A percentile compares a stretch with the other conserved stretches of the same genome.
These are phyloP conservation scores for Pelargonium citronellum DNA, from an alignment of 441 rosid genomes.

Conservation along the genomic window DNA sequence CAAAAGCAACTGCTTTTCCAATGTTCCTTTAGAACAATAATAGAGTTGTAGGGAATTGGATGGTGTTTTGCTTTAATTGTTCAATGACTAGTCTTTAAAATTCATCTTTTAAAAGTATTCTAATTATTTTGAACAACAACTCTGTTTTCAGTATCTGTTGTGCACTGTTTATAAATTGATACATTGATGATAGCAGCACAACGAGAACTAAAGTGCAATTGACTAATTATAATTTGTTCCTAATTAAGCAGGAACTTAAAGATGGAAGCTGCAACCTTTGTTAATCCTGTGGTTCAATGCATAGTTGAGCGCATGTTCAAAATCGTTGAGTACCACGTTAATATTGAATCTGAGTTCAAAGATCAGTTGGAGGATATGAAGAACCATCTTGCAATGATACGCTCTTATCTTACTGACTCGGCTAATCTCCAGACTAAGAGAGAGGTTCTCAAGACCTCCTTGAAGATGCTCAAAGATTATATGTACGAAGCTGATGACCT, in stretches of 20 bases:
- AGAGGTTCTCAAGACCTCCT: background rate
- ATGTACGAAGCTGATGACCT: background rate
- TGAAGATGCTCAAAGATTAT: background rate
- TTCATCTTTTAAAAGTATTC: too few relatives aligned
- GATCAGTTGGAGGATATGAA: background rate
- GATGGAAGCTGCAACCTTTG: background rate
- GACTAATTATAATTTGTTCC: background rate
- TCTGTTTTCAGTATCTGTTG: too few relatives aligned
- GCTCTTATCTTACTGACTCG: background rate
- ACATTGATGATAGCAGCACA: too few relatives aligned
- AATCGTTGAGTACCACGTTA: background rate
- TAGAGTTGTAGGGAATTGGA: too few relatives aligned
- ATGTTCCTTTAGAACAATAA: too few relatives aligned
- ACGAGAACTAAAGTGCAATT: too few relatives aligned
- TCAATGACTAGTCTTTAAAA: too few relatives aligned
- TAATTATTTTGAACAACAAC: too few relatives aligned
- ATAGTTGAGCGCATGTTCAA: background rate
- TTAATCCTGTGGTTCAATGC: background rate
- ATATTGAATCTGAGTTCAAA: background rate
- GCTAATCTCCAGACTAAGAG: background rate
- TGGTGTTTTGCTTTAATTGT: too few relatives aligned
- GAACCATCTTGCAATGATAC: background rate
- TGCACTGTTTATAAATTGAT: too few relatives aligned
- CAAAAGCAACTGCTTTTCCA: too few relatives aligned
- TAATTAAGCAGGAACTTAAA: background rate